Base-by-base conservation (phyloP, 1,139 yeast genomes). In the Yamadazyma atmosphaerica region DNA sequence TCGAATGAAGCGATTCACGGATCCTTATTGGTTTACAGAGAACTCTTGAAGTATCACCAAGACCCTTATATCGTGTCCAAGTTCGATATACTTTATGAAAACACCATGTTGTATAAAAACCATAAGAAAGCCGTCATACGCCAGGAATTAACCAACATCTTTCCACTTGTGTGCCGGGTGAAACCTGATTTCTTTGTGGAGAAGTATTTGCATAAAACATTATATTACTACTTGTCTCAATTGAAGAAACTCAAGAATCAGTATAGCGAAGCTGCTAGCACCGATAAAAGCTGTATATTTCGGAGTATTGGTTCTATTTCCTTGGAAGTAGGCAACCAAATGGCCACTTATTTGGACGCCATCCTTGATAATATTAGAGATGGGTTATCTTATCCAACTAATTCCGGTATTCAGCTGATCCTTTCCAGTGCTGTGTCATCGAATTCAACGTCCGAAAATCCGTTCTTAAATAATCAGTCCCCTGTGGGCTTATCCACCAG, bases 221-320 rank as follows among this genome's bases (percentile, higher is more conserved):
- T 90, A 62, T 72, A 83, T 25, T 86, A 86, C 60, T 83, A 89
- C 54, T 72, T 90, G 41, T 76, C 86, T 1, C 95, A 87, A 51
- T 68, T 94, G 51, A 86, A 84, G 54, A 83, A 84, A 48, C 81
- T 79, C 49, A 79, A 79, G 41, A 65, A 57, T 36, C 72, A 64
- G 37, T 71, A 69, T 43, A 61, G 51, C 36, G 76, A 71, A 36
- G 44, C 59, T 3, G 69, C 72, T 14, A 68, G 67, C 40, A 54
- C 65, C 7, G 98, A 92, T 52, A 78, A 87, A 44, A 78, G 89
- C 14, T 79, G 86, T 13, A 86, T 90, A 4, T 78, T 89, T 49
- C 68, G 75, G n/a, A 83, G 96, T 27, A 84, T 90, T 36, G 98
- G 98, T 23, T 81, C 84, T 46, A 83, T 92, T 32, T 83, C 96